These are phyloP conservation scores for Rhizoclosmatium globosum DNA, from an alignment of 192 early-diverging fungal genomes.

Conservation along the genomic window DNA sequence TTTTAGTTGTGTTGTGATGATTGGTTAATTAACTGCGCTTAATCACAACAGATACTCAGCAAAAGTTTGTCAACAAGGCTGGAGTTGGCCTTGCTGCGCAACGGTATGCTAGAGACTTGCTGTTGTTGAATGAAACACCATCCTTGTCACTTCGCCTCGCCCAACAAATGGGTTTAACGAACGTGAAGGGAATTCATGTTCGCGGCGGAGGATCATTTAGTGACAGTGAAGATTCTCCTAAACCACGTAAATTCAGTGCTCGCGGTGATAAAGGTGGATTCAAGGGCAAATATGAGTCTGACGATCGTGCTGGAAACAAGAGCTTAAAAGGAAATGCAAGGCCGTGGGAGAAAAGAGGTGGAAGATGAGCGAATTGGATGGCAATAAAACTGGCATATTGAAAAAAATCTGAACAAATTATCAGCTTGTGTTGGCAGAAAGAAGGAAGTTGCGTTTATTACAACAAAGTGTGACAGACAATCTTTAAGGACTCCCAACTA, in stretches of 20 bases:
- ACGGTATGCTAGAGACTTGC: conserved; percentile 37
- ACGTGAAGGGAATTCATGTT: conserved; percentile 25
- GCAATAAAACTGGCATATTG: no score
- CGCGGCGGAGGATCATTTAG: conserved; percentile 8
- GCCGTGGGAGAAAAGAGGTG: no score
- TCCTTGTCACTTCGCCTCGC: conserved; percentile 7
- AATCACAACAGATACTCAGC: background rate
- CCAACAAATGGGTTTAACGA: conserved; percentile 35
- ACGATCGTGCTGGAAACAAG: no score
- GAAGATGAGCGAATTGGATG: no score
- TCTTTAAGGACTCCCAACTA: no score
- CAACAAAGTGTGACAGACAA: no score
- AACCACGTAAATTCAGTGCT: background rate
- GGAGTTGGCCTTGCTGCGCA: conserved; percentile 13
- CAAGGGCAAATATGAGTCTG: background rate
- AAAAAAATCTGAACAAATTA: no score
- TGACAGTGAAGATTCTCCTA: background rate
- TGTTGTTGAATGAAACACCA: conserved; percentile 34
- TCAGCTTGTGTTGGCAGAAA: no score
- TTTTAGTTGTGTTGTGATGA: background rate
- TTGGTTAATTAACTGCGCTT: background rate
- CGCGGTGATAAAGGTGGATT: background rate
- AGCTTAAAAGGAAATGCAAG: no score
- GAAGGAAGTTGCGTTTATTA: no score
- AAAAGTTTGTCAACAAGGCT: background rate